Evolutionary conservation across 345 rosid genomes (phyloP), one percentile per base, ranked within the genome.

Genomic region (Syzygium jambos): DNA sequence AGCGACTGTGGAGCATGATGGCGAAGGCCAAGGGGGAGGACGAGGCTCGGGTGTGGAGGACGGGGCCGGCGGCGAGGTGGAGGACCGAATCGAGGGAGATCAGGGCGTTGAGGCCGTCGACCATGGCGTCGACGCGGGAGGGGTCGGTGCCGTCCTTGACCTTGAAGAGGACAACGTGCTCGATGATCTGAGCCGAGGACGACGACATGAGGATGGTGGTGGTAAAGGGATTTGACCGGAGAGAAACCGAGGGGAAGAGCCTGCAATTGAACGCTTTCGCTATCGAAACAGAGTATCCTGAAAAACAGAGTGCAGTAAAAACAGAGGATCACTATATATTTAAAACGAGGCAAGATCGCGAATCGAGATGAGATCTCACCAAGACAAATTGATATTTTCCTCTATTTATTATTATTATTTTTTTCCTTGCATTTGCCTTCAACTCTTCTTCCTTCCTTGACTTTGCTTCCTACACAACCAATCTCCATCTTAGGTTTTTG

Each of bases 1-100:
- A 95, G 51, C 98, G 96, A 93, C 96, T 92, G 91, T 97, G 98
- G 84, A 97, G 98, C 88, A 95, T 88, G 93, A 95, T 96, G 51
- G 98, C 94, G 91, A 97, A 97, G 63, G 86, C 83, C 87, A 88
- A 88, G 83, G 87, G 85, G 1, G 97, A 91, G 80, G 80, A 73
- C 22, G 78, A 68, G 52, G 91, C 91, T 38, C 85, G 86, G 77
- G 86, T 87, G 56, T 92, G 93, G 90, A 86, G 89, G 85, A 96
- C 85, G 0, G 96, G 94, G 49, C 91, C 96, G 86, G 93, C 92
- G 87, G 92, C 86, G 87, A 96, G 88, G 91, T 95, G 94, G 88
- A 95, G 93, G 27, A 95, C 98, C 1, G 90, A 38, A 86, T 92
- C 93, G 77, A 96, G 92, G 5, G 93, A 88, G 85, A 59, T 52